Evolutionary conservation across 768 basidiomycete genomes (phyloP).

Genomic region (Russula emetica): DNA sequence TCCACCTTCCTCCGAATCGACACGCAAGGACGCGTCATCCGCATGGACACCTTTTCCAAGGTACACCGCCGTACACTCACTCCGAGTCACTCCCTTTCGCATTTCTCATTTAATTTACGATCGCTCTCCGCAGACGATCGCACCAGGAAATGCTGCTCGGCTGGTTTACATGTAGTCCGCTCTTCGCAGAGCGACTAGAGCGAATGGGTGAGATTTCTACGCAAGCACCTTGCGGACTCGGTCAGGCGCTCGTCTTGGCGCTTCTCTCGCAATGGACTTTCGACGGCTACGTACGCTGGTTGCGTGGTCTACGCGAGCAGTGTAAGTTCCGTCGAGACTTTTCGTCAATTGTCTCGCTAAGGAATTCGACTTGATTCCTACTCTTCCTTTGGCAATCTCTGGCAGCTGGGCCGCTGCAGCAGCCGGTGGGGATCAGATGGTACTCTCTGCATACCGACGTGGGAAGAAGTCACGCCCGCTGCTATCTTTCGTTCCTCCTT

Average conservation of each 20-base stretch:
- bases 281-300: conserved; percentile 73
- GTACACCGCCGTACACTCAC: conserved; percentile 31
- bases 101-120: neutral
- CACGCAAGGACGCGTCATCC: conserved; percentile 77
- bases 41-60: conserved; percentile 79
- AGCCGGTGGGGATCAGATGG: conserved; percentile 28
- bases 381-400: conserved; percentile 27
- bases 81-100: neutral
- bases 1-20: conserved; percentile 65
- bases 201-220: conserved; percentile 64
- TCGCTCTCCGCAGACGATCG: conserved; percentile 53
- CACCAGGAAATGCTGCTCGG: conserved; percentile 72
- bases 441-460: conserved; percentile 43
- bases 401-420: conserved; percentile 33
- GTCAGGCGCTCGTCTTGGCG: conserved; percentile 59
- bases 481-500: conserved; percentile 70
- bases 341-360: conserved; percentile 61
- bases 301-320: conserved; percentile 55
- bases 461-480: conserved; percentile 42
- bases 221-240: conserved; percentile 69
- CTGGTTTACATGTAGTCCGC: conserved; percentile 72
- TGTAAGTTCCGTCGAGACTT: conserved; percentile 58
- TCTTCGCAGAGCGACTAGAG: conserved; percentile 72
- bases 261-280: conserved; percentile 63
- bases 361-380: conserved; percentile 53